Evolutionary conservation across 306 rosid genomes (phyloP).

Genomic region (Echinosophora koreensis): DNA sequence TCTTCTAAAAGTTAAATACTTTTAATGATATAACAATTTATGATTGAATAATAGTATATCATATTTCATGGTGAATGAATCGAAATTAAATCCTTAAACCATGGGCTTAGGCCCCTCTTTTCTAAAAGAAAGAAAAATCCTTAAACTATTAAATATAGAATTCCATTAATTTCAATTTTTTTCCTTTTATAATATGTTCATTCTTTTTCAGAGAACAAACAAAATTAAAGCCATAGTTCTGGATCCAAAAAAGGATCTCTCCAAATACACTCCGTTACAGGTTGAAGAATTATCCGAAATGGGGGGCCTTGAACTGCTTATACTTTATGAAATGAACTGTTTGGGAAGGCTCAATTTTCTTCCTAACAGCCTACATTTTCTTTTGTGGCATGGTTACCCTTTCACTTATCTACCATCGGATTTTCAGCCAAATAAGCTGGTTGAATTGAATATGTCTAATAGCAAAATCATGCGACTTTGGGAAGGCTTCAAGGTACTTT

Average conservation of each 20-base stretch:
- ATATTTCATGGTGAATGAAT: too few relatives aligned
- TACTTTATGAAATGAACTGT: not conserved
- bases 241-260: not conserved
- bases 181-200: too few relatives aligned
- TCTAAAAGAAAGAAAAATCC: too few relatives aligned
- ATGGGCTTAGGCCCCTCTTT: too few relatives aligned
- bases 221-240: slow-evolving; percentile 36
- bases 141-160: not conserved
- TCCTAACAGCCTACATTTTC: not conserved
- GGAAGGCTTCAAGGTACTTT: not conserved
- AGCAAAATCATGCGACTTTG: slow-evolving; percentile 17
- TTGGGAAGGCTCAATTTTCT: not conserved
- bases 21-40: too few relatives aligned
- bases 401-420: slow-evolving; percentile 11
- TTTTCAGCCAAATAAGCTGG: not conserved
- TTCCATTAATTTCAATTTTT: not conserved
- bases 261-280: not conserved
- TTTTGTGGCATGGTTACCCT: slow-evolving; percentile 36
- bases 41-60: too few relatives aligned
- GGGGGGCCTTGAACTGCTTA: not conserved
- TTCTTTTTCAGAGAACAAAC: not conserved
- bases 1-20: too few relatives aligned
- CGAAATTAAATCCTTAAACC: not conserved
- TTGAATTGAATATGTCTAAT: slow-evolving; percentile 1
- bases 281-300: not conserved